Conservation (phyloP, 441 rosid genomes). For the Arabidopsis hybrid region DNA sequence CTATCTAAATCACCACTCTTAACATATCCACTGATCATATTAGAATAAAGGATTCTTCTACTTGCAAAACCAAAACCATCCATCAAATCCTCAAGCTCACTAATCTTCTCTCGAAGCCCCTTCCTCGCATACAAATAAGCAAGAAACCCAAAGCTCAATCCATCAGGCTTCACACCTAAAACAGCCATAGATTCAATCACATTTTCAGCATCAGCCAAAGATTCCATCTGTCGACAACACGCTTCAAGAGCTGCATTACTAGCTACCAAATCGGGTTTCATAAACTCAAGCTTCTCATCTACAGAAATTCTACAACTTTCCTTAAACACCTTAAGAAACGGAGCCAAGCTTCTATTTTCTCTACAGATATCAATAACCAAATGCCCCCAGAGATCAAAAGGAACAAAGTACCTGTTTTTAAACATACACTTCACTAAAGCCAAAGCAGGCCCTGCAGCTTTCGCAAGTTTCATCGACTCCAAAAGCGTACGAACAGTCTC, state of each 20-base stretch:
- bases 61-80: slow-evolving; percentile 60
- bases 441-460: slow-evolving; percentile 81
- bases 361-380: slow-evolving; percentile 63
- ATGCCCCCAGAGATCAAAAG: slow-evolving; percentile 81
- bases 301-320: slow-evolving; percentile 76
- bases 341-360: slow-evolving; percentile 51
- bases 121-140: slow-evolving; percentile 76
- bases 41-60: slow-evolving; percentile 52
- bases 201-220: slow-evolving; percentile 68
- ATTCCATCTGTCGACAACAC: slow-evolving; percentile 66
- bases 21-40: slow-evolving; percentile 77
- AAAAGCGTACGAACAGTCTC: slow-evolving; percentile 61
- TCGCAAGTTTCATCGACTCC: slow-evolving; percentile 64
- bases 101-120: slow-evolving; percentile 67
- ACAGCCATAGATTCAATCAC: slow-evolving; percentile 77
- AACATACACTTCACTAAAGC: slow-evolving; percentile 79
- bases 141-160: slow-evolving; percentile 77
- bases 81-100: slow-evolving; percentile 69
- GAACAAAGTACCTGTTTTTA: slow-evolving; percentile 81
- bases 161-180: slow-evolving; percentile 77
- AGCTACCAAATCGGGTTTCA: slow-evolving; percentile 82
- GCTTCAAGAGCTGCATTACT: slow-evolving; percentile 83
- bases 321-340: slow-evolving; percentile 69
- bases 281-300: slow-evolving; percentile 73
- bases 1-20: slow-evolving; percentile 64